Conservation (phyloP, 305 asterid species). For the Fraxinus floribunda region DNA sequence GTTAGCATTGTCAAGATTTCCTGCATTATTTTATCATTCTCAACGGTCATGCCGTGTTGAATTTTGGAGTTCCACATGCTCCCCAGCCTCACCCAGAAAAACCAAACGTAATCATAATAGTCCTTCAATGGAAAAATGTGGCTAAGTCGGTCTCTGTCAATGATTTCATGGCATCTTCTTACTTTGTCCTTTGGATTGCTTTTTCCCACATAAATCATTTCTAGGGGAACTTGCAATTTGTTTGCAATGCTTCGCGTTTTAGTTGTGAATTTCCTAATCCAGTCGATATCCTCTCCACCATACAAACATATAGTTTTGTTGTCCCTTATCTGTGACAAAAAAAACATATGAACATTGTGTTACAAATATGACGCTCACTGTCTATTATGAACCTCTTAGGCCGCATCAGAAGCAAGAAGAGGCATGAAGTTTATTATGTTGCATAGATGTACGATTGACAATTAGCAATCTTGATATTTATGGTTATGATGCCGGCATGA, state of each 20-base stretch:
- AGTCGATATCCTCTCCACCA: slow-evolving; percentile 85
- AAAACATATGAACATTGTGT: background rate
- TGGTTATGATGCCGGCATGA: background rate
- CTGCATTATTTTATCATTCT: slow-evolving; percentile 60
- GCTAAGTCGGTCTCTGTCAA: slow-evolving; percentile 59
- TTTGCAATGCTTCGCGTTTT: slow-evolving; percentile 39
- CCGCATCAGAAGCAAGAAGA: background rate
- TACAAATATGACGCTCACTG: background rate
- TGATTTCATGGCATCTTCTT: slow-evolving; percentile 52
- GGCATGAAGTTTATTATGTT: background rate
- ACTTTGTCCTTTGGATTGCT: slow-evolving; percentile 64
- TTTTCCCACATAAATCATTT: slow-evolving; percentile 84
- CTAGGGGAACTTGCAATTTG: slow-evolving; percentile 51
- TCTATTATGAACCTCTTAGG: background rate
- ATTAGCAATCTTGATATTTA: background rate
- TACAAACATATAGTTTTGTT: slow-evolving; percentile 69
- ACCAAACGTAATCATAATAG: slow-evolving; percentile 61
- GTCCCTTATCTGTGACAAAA: slow-evolving; percentile 39
- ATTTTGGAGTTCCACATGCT: slow-evolving; percentile 95
- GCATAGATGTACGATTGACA: background rate
- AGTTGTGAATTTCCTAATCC: slow-evolving; percentile 68
- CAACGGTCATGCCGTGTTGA: slow-evolving; percentile 56
- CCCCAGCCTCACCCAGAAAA: slow-evolving; percentile 77
- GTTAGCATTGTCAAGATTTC: slow-evolving; percentile 58
- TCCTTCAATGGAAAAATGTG: slow-evolving; percentile 42